Conservation (phyloP, 768 basidiomycete genomes). For the Serendipita sp. region DNA sequence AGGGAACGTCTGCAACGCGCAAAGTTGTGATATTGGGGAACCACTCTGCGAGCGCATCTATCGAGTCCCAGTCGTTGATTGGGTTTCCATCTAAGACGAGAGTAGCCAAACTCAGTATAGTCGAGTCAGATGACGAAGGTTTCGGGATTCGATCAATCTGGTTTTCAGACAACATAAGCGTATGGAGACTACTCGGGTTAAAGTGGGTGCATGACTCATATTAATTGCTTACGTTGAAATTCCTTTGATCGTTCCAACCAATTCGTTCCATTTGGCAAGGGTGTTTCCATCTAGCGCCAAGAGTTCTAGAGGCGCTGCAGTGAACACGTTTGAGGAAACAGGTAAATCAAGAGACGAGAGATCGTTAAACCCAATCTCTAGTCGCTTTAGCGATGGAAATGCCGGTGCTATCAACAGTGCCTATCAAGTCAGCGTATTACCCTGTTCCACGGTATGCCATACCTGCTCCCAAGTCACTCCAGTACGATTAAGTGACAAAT, state of each 20-base stretch:
- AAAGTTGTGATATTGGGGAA: constrained; percentile 49
- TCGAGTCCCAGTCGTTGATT: constrained; percentile 39
- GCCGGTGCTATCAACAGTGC: not conserved
- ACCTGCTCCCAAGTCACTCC: constrained; percentile 58
- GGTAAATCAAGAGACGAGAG: not conserved
- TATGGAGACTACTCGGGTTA: constrained; percentile 34
- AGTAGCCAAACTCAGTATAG: constrained; percentile 15
- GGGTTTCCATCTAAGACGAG: constrained; percentile 48
- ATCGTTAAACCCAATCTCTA: constrained; percentile 1
- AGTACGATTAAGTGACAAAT: constrained; percentile 61
- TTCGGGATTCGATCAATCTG: constrained; percentile 32
- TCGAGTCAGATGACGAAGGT: constrained; percentile 10
- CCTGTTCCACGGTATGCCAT: not conserved
- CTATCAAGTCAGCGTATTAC: not conserved
- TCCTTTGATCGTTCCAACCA: constrained; percentile 4
- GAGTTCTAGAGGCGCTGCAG: not conserved
- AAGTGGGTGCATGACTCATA: not conserved
- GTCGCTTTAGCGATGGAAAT: constrained; percentile 4
- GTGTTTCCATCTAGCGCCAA: constrained; percentile 13
- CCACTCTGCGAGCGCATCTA: constrained; percentile 55
- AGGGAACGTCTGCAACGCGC: constrained; percentile 44
- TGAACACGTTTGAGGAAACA: not conserved
- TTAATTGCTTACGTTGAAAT: constrained; percentile 10
- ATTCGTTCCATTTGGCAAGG: constrained; percentile 7
- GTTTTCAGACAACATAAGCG: constrained; percentile 53